Evolutionary conservation across 1,139 yeast genomes (phyloP), one percentile per base, ranked within the genome.

Genomic region (Suhomyces maxii): DNA sequence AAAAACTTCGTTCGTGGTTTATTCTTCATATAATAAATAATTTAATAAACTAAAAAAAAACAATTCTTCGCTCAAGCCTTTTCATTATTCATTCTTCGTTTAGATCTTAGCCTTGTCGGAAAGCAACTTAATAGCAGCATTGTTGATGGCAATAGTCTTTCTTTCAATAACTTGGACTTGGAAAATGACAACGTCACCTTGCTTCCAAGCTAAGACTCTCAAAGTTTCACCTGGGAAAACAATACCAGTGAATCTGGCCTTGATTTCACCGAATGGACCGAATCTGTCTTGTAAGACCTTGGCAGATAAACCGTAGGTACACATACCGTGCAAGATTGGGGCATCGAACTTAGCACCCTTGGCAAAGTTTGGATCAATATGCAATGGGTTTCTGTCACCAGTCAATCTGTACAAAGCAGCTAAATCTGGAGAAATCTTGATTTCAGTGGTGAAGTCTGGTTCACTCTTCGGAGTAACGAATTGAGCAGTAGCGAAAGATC

Each of bases 211-310:
- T 48, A 72, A 72, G 36, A 93, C 83, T 61, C 78, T 79, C 65
- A 93, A 77, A 31, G 89, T 86, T 71, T 93, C 98, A 59, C 98
- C 99, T n/a, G 98, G 98, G 82, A 82, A 90, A 37, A 93, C 98
- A 61, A 88, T 84, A 60, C 93, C 93, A 32, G 96, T 81, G 66
- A 93, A 93, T 65, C 98, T 83, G 34, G 83, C 95, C 76, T 93
- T 93, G 66, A 90, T 80, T 73, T 90, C 97, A 62, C 79, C 80
- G 68, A 86, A 88, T 40, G 80, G 76, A 48, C 98, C 98, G 68
- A 71, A 93, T 61, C 86, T 78, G 59, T 90, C 96, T 60, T 79
- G 77, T 58, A 93, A 76, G 12, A 81, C 80, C 68, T 90, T 89
- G 36, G 86, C 87, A 42, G 89, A 73, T 55, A 90, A 80, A 52